A percentile compares a stretch with the other conserved stretches of the same genome.
phyloP scores from a whole-genome alignment of 352 stramenopile species.

The Phytophthora syringae region DNA sequence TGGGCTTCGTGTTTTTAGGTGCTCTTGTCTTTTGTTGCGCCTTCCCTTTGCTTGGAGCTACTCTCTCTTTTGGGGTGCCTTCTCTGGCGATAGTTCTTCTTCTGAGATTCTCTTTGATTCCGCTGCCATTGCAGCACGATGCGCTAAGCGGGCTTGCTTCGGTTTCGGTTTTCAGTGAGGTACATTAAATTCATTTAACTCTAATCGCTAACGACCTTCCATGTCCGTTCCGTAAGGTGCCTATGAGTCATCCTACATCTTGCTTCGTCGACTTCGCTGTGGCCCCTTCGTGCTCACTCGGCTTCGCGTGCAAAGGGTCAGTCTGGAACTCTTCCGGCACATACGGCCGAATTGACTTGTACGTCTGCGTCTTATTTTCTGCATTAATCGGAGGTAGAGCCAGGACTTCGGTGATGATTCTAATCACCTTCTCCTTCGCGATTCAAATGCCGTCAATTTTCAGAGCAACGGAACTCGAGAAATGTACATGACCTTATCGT shows the following conservation, averaged over 20 bases:
- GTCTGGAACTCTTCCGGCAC: constrained; percentile 17
- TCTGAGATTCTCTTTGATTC: background rate
- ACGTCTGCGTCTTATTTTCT: constrained; percentile 10
- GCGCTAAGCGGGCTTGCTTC: constrained; percentile 2
- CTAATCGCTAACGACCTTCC: no score
- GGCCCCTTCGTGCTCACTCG: constrained; percentile 4
- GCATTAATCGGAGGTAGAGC: constrained; percentile 9
- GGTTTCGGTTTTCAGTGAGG: no score
- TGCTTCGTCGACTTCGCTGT: constrained; percentile 11
- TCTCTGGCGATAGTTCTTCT: no score
- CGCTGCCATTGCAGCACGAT: constrained; percentile 2
- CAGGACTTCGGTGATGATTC: background rate
- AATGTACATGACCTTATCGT: no score
- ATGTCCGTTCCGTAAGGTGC: no score
- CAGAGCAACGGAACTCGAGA: no score
- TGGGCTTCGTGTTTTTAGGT: no score
- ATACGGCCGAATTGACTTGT: constrained; percentile 14
- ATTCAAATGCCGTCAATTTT: constrained; percentile 6
- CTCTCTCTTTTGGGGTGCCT: no score
- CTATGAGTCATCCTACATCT: no score
- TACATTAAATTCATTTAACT: no score
- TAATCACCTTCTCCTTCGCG: background rate
- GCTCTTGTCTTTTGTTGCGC: no score
- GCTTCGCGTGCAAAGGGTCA: constrained; percentile 20
- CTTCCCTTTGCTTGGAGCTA: no score